These are phyloP conservation scores for Psilocybe cubensis DNA, from an alignment of 768 basidiomycete genomes.

Conservation along the genomic window DNA sequence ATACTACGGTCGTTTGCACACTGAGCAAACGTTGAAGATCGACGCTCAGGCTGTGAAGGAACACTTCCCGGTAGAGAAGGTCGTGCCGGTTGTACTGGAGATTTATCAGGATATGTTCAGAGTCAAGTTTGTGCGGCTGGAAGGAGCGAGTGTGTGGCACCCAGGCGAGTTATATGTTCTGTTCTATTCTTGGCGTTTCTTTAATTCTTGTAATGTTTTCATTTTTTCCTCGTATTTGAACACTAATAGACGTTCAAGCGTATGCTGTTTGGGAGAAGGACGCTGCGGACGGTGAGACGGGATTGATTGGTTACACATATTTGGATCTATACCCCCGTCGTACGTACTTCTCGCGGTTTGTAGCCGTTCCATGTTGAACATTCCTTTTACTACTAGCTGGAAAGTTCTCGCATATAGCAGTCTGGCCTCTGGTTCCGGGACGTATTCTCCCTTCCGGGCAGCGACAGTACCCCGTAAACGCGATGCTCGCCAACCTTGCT, in stretches of 20 bases:
- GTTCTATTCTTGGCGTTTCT: too few relatives aligned
- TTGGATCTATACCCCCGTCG: slow-evolving; percentile 88
- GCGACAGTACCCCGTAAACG: slow-evolving; percentile 72
- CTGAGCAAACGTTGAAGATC: slow-evolving; percentile 69
- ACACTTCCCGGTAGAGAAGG: slow-evolving; percentile 84
- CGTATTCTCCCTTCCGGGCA: slow-evolving; percentile 57
- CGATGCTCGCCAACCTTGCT: slow-evolving; percentile 91
- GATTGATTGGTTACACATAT: slow-evolving; percentile 87
- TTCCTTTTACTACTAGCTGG: slow-evolving; percentile 48
- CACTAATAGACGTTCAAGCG: slow-evolving; percentile 79
- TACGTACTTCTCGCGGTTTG: slow-evolving; percentile 29
- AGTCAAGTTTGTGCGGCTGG: slow-evolving; percentile 69
- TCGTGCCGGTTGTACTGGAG: slow-evolving; percentile 79
- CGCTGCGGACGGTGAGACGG: slow-evolving; percentile 68
- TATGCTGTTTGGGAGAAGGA: slow-evolving; percentile 86
- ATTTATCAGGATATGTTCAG: slow-evolving; percentile 86
- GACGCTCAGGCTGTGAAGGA: slow-evolving; percentile 84
- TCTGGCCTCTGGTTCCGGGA: slow-evolving; percentile 77
- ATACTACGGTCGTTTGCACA: slow-evolving; percentile 67
- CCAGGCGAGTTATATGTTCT: slow-evolving; percentile 54
- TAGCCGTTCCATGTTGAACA: neutral
- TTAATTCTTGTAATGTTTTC: too few relatives aligned
- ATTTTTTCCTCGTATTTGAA: too few relatives aligned
- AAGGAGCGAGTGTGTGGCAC: slow-evolving; percentile 72
- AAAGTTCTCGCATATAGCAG: slow-evolving; percentile 88